phyloP scores from a whole-genome alignment of 306 rosid genomes.

The Canavalia gladiata region DNA sequence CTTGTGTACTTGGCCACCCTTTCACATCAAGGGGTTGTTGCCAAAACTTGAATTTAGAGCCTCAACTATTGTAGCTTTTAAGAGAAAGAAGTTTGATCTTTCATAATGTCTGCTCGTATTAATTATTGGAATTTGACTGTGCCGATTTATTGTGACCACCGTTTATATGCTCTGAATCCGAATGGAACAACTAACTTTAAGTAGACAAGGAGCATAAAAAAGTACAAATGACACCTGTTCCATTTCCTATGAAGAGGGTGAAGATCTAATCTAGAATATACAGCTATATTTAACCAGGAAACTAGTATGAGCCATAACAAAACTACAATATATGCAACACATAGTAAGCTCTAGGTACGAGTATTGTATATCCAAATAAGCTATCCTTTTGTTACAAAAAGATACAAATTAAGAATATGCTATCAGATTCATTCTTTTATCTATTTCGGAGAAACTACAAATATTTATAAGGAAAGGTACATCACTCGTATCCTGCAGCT shows the following conservation, averaged over 20 bases:
- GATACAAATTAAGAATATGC: neutral
- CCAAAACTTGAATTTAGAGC: neutral
- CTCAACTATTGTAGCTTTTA: neutral
- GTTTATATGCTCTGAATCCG: conserved; percentile 12
- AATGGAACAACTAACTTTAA: conserved; percentile 10
- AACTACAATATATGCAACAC: conserved; percentile 1
- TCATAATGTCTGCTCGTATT: neutral
- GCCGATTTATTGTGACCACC: conserved; percentile 1
- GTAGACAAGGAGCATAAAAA: conserved; percentile 26
- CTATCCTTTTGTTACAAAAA: neutral
- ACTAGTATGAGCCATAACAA: conserved; percentile 35
- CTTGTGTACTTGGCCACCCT: neutral
- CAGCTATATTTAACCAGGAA: conserved; percentile 15
- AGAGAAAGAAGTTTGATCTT: conserved; percentile 22
- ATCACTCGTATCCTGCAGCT: conserved; percentile 30
- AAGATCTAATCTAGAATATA: conserved; percentile 39
- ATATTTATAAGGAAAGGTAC: conserved; percentile 21
- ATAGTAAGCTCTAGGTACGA: neutral
- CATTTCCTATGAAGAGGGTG: conserved; percentile 28
- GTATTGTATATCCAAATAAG: neutral
- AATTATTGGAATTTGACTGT: neutral
- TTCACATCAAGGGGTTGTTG: conserved; percentile 1
- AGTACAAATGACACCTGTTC: neutral
- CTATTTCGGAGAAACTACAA: conserved; percentile 16
- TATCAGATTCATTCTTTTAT: conserved; percentile 20